A percentile compares a stretch with the other conserved stretches of the same genome.
Evolutionary conservation across 257 asterid genomes (phyloP).

Genomic region (Ehretia macrophylla): DNA sequence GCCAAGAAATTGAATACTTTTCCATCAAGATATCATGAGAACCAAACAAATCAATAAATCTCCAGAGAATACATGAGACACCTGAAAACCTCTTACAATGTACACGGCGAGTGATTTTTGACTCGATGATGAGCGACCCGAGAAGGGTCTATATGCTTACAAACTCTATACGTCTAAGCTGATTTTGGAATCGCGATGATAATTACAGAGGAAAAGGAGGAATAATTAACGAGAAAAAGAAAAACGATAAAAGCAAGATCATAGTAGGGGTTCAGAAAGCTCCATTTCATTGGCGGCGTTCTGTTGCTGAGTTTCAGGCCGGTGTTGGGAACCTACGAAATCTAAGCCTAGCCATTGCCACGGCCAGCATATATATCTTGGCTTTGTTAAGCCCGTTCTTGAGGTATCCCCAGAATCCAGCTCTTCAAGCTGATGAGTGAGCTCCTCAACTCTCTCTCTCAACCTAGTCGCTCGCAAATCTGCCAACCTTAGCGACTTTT

Average conservation of each 20-base stretch:
- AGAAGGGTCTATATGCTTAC: no score
- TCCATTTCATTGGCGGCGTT: constrained; percentile 88
- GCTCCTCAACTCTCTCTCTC: constrained; percentile 90
- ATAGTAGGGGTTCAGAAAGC: constrained; percentile 93
- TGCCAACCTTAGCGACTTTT: constrained; percentile 79
- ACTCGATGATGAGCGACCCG: background rate
- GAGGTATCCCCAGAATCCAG: constrained; percentile 56
- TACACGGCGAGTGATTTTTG: background rate
- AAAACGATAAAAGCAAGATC: constrained; percentile 13
- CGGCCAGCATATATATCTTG: constrained; percentile 92
- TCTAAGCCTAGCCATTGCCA: constrained; percentile 99
- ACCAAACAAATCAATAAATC: no score
- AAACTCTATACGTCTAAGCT: no score
- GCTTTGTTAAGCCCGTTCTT: constrained; percentile 47
- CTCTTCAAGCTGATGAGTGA: constrained; percentile 82
- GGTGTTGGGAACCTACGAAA: constrained; percentile 50
- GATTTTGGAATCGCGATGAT: constrained; percentile 13
- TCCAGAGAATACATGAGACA: background rate
- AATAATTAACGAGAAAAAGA: background rate
- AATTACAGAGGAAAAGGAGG: constrained; percentile 6
- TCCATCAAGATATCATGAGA: background rate
- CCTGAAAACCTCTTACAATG: background rate
- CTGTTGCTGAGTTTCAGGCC: constrained; percentile 38
- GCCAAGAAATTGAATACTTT: background rate
- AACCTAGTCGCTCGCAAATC: constrained; percentile 79